A percentile compares a stretch with the other conserved stretches of the same genome.
Evolutionary conservation across 2,329 filamentous ascomycete genomes (phyloP).

Genomic region (Trichoderma asperellum): DNA sequence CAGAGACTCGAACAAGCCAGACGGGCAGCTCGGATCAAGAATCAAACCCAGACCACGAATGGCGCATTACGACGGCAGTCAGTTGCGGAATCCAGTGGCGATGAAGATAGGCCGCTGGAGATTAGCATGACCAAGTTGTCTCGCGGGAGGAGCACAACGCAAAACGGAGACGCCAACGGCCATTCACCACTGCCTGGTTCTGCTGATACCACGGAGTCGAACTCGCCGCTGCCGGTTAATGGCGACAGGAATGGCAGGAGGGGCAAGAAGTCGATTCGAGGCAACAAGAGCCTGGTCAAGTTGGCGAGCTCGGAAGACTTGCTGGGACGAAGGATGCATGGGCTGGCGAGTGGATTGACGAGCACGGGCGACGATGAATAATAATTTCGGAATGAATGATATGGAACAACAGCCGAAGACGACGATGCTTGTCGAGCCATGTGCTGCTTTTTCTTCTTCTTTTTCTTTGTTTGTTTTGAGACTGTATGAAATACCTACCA

Average conservation of each 20-base stretch:
- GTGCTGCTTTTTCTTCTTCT: not conserved
- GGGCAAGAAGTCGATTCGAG: slow-evolving; percentile 42
- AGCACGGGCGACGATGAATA: slow-evolving; percentile 51
- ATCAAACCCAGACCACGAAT: slow-evolving; percentile 17
- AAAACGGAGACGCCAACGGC: slow-evolving; percentile 35
- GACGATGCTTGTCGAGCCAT: not conserved
- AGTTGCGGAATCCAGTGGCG: slow-evolving; percentile 66
- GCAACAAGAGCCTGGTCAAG: slow-evolving; percentile 55
- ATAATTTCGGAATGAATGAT: not conserved
- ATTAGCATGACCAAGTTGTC: slow-evolving; percentile 67
- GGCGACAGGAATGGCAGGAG: slow-evolving; percentile 32
- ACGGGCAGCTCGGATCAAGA: slow-evolving; percentile 26
- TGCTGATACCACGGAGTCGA: slow-evolving; percentile 15
- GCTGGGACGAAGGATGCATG: slow-evolving; percentile 61
- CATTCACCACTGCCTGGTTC: not conserved
- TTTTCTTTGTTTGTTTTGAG: not conserved
- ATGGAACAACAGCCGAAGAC: not conserved
- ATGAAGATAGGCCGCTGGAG: slow-evolving; percentile 81
- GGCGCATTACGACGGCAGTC: slow-evolving; percentile 35
- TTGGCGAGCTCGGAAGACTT: slow-evolving; percentile 62
- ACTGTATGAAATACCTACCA: slow-evolving; percentile 7
- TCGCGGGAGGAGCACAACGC: slow-evolving; percentile 40
- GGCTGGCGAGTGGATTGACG: slow-evolving; percentile 58
- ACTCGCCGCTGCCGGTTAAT: slow-evolving; percentile 23
- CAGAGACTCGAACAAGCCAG: slow-evolving; percentile 38